Evolutionary conservation across 306 rosid genomes (phyloP).

Genomic region (Mimosa bimucronata): DNA sequence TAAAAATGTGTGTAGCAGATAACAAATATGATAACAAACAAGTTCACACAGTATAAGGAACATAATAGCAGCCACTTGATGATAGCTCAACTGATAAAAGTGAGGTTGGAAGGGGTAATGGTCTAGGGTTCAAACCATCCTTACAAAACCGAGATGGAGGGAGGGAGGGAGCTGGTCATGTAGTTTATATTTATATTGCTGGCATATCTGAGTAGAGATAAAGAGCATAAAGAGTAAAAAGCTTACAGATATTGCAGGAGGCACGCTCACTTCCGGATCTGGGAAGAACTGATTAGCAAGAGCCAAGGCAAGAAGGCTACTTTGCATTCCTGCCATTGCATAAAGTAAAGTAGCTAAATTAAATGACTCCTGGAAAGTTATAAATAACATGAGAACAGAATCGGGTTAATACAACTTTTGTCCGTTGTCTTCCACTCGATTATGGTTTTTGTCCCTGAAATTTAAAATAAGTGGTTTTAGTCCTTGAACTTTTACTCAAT

Average conservation of each 20-base stretch:
- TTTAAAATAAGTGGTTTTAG: too few species aligned
- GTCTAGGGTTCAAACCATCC: not conserved
- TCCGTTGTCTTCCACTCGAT: too few species aligned
- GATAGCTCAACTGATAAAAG: not conserved
- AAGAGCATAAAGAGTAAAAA: slow-evolving; percentile 32
- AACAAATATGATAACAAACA: not conserved
- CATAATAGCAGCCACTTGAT: not conserved
- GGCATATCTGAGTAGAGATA: slow-evolving; percentile 1
- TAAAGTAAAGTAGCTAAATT: slow-evolving; percentile 25
- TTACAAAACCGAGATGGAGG: not conserved
- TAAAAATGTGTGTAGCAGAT: slow-evolving; percentile 19
- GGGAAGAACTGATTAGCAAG: slow-evolving; percentile 86
- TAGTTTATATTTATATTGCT: not conserved
- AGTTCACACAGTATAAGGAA: not conserved
- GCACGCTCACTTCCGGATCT: slow-evolving; percentile 81
- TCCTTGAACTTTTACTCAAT: too few species aligned
- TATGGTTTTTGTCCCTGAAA: too few species aligned
- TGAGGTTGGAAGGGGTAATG: not conserved
- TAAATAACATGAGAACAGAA: not conserved
- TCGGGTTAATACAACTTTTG: too few species aligned
- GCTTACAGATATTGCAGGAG: slow-evolving; percentile 96
- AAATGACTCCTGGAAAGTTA: slow-evolving; percentile 24
- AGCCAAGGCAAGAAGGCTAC: slow-evolving; percentile 97
- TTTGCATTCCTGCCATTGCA: slow-evolving; percentile 82
- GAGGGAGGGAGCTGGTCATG: not conserved